phyloP scores from a whole-genome alignment of 2,329 filamentous ascomycete genomes.

The Coniochaeta sp. region DNA sequence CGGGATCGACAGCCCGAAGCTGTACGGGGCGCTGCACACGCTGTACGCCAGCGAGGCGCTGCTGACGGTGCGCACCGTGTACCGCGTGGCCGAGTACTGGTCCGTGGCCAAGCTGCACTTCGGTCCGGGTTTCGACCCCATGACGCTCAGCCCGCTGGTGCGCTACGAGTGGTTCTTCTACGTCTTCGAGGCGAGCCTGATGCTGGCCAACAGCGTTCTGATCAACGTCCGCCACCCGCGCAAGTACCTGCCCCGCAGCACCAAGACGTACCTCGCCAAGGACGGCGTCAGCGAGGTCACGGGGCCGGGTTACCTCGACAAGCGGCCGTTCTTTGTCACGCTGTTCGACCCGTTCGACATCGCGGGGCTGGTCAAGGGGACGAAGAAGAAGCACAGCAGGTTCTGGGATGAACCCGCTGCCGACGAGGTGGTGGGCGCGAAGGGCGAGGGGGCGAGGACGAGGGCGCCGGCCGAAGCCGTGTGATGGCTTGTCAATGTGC shows the following conservation, averaged over 20 bases:
- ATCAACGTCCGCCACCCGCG: conserved; percentile 32
- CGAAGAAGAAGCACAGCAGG: conserved; percentile 12
- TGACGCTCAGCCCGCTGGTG: conserved; percentile 24
- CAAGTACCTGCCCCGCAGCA: conserved; percentile 25
- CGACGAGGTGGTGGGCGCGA: no score
- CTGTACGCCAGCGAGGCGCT: conserved; percentile 35
- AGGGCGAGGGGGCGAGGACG: not conserved
- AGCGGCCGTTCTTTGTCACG: conserved; percentile 26
- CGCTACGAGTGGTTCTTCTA: conserved; percentile 39
- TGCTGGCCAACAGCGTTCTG: conserved; percentile 29
- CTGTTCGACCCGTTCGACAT: conserved; percentile 26
- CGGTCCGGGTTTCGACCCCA: conserved; percentile 27
- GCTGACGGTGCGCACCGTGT: conserved; percentile 42
- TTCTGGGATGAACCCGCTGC: conserved; percentile 15
- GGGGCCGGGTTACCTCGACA: conserved; percentile 4
- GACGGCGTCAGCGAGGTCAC: conserved; percentile 20
- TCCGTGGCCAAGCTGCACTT: conserved; percentile 31
- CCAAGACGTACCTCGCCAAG: conserved; percentile 25
- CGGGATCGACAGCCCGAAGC: conserved; percentile 7
- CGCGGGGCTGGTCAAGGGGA: conserved; percentile 11
- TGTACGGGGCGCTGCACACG: conserved; percentile 21
- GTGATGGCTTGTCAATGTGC: no score
- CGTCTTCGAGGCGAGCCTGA: conserved; percentile 33
- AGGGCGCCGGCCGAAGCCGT: no score
- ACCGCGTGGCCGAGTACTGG: conserved; percentile 39